Conservation (phyloP, 2,329 filamentous ascomycete genomes). For the Beauveria rudraprayagi region DNA sequence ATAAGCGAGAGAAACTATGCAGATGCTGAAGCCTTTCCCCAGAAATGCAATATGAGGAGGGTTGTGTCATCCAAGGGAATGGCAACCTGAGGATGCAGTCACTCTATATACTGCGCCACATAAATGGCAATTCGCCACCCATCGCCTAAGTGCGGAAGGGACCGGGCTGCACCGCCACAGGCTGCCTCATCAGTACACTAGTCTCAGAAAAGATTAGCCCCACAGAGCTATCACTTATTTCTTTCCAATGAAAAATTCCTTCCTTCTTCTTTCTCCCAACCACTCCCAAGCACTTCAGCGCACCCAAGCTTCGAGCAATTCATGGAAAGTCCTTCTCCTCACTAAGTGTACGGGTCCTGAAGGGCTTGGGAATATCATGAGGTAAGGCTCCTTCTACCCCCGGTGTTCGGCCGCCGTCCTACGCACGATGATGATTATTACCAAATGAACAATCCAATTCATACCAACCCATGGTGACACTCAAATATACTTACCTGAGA, state of each 20-base stretch:
- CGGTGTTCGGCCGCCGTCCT: background rate
- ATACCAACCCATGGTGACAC: slow-evolving; percentile 50
- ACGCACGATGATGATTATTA: slow-evolving; percentile 29
- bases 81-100: slow-evolving; percentile 10
- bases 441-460: slow-evolving; percentile 54
- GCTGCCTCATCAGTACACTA: slow-evolving; percentile 17
- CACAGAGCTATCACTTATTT: slow-evolving; percentile 6
- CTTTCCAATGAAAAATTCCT: slow-evolving; percentile 5
- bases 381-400: background rate
- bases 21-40: slow-evolving; percentile 17
- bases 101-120: slow-evolving; percentile 16
- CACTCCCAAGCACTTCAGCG: slow-evolving; percentile 11
- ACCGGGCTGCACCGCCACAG: slow-evolving; percentile 29
- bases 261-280: slow-evolving; percentile 13
- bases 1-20: slow-evolving; percentile 19
- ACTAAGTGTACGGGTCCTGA: background rate
- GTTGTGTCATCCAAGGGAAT: background rate
- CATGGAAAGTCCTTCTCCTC: background rate
- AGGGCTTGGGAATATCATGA: background rate
- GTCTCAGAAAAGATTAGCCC: slow-evolving; percentile 18
- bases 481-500: slow-evolving; percentile 46
- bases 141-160: slow-evolving; percentile 15
- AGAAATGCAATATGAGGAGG: slow-evolving; percentile 15
- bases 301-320: background rate
- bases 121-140: slow-evolving; percentile 19